phyloP scores from a whole-genome alignment of 768 basidiomycete species.

The Cystofilobasidium macerans region DNA sequence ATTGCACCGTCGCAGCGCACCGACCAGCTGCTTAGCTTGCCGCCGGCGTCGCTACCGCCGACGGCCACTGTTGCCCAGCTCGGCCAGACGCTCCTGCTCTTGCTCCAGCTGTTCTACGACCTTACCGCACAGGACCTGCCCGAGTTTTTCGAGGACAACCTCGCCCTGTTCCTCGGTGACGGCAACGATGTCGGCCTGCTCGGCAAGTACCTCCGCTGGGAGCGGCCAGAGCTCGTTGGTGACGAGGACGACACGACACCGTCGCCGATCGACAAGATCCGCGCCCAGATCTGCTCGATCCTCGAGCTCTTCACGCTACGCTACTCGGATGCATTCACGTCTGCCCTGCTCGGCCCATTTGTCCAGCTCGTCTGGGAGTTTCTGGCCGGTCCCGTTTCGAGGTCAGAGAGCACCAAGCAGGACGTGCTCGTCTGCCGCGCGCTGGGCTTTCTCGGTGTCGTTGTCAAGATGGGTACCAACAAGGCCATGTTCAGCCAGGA shows the following conservation, averaged over 20 bases:
- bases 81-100: slow-evolving; percentile 62
- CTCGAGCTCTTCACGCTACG: slow-evolving; percentile 78
- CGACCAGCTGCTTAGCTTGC: slow-evolving; percentile 40
- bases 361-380: slow-evolving; percentile 86
- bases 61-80: slow-evolving; percentile 41
- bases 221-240: slow-evolving; percentile 54
- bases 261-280: slow-evolving; percentile 77
- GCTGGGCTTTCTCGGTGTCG: slow-evolving; percentile 78
- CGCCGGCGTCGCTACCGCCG: slow-evolving; percentile 35
- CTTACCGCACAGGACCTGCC: slow-evolving; percentile 91
- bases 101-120: slow-evolving; percentile 83
- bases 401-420: slow-evolving; percentile 34
- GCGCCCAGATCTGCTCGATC: slow-evolving; percentile 81
- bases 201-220: slow-evolving; percentile 69
- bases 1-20: slow-evolving; percentile 34
- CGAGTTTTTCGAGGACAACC: slow-evolving; percentile 80
- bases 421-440: slow-evolving; percentile 70
- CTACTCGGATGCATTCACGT: slow-evolving; percentile 46
- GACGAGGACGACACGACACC: slow-evolving; percentile 70
- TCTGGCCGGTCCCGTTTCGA: slow-evolving; percentile 52
- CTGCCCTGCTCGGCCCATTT: slow-evolving; percentile 42
- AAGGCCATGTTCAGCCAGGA: slow-evolving; percentile 58
- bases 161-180: slow-evolving; percentile 64
- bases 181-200: slow-evolving; percentile 48
- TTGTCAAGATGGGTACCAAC: slow-evolving; percentile 79